Base-by-base conservation (phyloP, 2,329 filamentous ascomycete genomes). In the Diplodia seriata region DNA sequence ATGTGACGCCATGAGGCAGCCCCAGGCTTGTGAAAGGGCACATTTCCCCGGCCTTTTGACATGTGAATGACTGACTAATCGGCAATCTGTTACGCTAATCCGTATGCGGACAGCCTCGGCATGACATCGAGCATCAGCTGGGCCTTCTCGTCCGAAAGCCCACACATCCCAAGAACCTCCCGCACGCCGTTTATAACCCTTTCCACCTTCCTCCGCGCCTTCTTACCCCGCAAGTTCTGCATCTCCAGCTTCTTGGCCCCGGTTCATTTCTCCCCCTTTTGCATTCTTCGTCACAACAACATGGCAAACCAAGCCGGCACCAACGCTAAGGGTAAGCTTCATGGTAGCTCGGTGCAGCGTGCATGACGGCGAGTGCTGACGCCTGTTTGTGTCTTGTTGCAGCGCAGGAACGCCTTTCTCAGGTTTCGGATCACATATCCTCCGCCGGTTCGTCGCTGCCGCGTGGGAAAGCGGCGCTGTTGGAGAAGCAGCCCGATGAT, bases 401-500 rank as follows among this genome's bases (percentile, higher is more conserved):
- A 87, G 86, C 85, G 70, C 83, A 86, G 74, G 83, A 86, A 72
- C 86, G 87, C 73, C 84, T 89, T 61, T 82, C 81, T 69, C 86
- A 89, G 77, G 85, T 89, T 69, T 80, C 83, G 66, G 83, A 83
- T 71, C 87, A 89, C 75, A 79, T 89, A 71, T 77, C 79, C 68
- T 76, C 81, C n/a, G 76, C 78, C 59, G 77, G 77, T 59, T 70
- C 70, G 26, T 71, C 76, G 57, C 73, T 76, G 33, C 77, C 75
- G 56, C 76, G 73, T 66, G 82, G 82, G 65, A 80, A 74, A 70
- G 74, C 79, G 69, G 75, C 78, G 7, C 75, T 86, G 54, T 76
- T 85, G 54, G 77, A 81, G 74, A 85, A 89, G 77, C 82, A 84
- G 71, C 83, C 86, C 57, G 85, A 89, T 79, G 87, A 90, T 78